phyloP scores from a whole-genome alignment of 441 rosid genomes.

The Populus hybrid region DNA sequence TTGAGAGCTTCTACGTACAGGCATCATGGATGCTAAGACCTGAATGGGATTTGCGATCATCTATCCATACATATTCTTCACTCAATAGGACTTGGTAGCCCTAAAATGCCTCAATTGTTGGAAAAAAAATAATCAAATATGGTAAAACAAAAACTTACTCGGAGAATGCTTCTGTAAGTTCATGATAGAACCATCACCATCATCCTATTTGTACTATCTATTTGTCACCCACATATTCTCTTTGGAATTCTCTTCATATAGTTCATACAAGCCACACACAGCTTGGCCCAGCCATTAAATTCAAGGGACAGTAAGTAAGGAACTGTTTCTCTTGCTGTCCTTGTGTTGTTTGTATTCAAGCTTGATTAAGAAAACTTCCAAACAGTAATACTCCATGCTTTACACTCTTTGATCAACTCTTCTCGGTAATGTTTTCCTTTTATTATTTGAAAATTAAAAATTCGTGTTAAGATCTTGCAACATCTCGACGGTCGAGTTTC shows the following conservation, averaged over 20 bases:
- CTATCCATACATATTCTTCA: no score
- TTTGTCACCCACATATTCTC: background rate
- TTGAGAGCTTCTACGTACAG: no score
- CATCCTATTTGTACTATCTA: background rate
- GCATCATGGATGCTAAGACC: background rate
- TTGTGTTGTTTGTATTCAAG: background rate
- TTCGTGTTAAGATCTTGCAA: background rate
- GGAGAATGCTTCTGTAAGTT: background rate
- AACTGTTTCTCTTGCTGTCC: background rate
- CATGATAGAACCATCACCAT: background rate
- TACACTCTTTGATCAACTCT: background rate
- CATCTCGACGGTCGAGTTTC: background rate
- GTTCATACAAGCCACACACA: background rate
- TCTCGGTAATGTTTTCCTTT: background rate
- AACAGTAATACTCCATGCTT: background rate
- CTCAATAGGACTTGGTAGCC: background rate
- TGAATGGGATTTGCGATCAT: background rate
- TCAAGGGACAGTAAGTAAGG: background rate
- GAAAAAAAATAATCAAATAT: no score
- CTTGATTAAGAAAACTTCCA: background rate
- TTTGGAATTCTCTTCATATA: background rate
- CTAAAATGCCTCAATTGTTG: background rate
- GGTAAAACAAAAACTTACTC: no score
- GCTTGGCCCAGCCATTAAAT: background rate
- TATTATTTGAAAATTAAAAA: background rate